Conservation (phyloP, 2,329 filamentous ascomycete genomes). For the Orbilia quercus region DNA sequence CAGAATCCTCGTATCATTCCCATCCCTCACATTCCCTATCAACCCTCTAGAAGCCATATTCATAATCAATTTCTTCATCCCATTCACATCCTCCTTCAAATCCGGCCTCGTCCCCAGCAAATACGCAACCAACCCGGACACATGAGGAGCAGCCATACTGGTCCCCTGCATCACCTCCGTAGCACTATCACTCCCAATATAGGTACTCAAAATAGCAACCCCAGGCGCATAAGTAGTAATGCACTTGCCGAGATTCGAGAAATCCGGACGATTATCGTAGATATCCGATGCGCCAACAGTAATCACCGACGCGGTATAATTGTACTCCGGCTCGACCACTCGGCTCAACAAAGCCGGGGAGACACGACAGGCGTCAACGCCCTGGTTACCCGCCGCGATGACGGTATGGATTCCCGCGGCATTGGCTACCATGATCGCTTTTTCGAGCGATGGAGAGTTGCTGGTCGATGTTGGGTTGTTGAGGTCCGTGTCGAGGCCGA, state of each 20-base stretch:
- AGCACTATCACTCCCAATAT: constrained; percentile 66
- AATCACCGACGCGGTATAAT: constrained; percentile 64
- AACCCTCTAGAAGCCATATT: constrained; percentile 19
- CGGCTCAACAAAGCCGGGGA: constrained; percentile 63
- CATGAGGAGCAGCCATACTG: constrained; percentile 71
- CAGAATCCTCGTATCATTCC: constrained; percentile 26
- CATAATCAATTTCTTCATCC: constrained; percentile 49
- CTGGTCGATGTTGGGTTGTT: background rate
- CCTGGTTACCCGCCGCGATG: constrained; percentile 64
- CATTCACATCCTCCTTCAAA: constrained; percentile 35
- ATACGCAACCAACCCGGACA: constrained; percentile 76
- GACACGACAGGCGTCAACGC: constrained; percentile 56
- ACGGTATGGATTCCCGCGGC: constrained; percentile 63
- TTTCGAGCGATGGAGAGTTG: constrained; percentile 65
- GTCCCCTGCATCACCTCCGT: constrained; percentile 68
- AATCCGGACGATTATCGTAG: constrained; percentile 62
- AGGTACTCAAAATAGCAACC: constrained; percentile 67
- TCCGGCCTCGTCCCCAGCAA: constrained; percentile 61
- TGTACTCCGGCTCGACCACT: constrained; percentile 65
- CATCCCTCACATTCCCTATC: constrained; percentile 24
- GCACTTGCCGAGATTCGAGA: constrained; percentile 66
- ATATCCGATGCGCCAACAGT: constrained; percentile 64
- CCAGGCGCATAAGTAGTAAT: constrained; percentile 72
- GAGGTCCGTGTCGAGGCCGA: constrained; percentile 64
- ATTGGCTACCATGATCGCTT: constrained; percentile 66